Conservation (phyloP, 495 filamentous ascomycete genomes). For the Annulohypoxylon bovei region DNA sequence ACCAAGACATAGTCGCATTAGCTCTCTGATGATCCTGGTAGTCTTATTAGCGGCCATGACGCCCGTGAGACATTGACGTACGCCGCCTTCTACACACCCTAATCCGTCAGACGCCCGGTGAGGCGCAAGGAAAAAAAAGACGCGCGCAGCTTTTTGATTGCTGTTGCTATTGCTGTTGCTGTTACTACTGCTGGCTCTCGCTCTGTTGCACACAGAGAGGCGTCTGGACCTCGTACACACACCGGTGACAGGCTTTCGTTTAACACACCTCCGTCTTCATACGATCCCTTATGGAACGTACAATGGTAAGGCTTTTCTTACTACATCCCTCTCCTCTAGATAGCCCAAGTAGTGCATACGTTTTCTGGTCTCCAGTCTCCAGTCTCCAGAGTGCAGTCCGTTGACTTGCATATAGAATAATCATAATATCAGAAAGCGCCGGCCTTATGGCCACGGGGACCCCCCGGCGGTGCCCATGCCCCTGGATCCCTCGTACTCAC, state of each 20-base stretch:
- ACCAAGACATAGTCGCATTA: conserved; percentile 41
- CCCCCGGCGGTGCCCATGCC: conserved; percentile 51
- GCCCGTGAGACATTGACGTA: conserved; percentile 48
- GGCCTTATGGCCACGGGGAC: conserved; percentile 56
- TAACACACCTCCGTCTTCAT: conserved; percentile 47
- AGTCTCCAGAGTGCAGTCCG: conserved; percentile 55
- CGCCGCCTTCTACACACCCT: conserved; percentile 49
- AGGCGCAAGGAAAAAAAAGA: conserved; percentile 39
- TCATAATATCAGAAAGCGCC: conserved; percentile 59
- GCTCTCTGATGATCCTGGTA: conserved; percentile 41
- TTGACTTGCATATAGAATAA: conserved; percentile 61
- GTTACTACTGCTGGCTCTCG: conserved; percentile 25
- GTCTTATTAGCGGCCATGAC: conserved; percentile 45
- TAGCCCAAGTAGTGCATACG: conserved; percentile 44
- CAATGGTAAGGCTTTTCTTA: conserved; percentile 60
- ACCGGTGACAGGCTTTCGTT: conserved; percentile 49
- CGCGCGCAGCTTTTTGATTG: conserved; percentile 30
- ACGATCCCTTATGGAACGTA: conserved; percentile 41
- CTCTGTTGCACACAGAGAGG: conserved; percentile 37
- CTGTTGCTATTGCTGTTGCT: conserved; percentile 5
- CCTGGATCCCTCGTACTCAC: conserved; percentile 48
- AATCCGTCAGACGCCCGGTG: conserved; percentile 45
- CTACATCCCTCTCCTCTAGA: conserved; percentile 45
- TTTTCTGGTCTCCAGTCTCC: conserved; percentile 44
- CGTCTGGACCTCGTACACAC: conserved; percentile 29